Evolutionary conservation across 306 rosid species (phyloP).

Genomic region (Trifolium dubium): DNA sequence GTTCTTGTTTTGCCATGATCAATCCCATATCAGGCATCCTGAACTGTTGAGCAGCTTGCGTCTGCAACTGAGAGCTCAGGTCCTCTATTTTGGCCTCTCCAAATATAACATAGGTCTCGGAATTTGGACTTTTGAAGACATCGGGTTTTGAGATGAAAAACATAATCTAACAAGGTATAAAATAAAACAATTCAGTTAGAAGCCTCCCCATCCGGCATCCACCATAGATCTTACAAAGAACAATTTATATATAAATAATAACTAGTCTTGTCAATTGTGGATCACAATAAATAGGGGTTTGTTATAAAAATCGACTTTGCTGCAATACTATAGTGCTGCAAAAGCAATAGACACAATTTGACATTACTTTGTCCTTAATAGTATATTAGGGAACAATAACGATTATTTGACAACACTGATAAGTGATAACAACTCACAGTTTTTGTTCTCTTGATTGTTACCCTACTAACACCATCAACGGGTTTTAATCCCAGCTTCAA

Average conservation of each 20-base stretch:
- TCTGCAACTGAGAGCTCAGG: constrained; percentile 87
- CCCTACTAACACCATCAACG: constrained; percentile 83
- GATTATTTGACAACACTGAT: not conserved
- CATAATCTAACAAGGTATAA: constrained; percentile 55
- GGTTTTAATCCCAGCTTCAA: constrained; percentile 91
- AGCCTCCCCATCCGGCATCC: not conserved
- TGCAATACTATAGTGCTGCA: not conserved
- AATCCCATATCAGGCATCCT: constrained; percentile 80
- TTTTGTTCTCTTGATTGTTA: constrained; percentile 90
- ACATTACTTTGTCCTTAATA: not conserved
- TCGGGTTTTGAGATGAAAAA: constrained; percentile 92
- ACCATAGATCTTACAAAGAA: not conserved
- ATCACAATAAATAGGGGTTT: not conserved
- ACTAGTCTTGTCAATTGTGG: not conserved
- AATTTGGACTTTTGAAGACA: constrained; percentile 87
- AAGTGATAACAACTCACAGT: constrained; percentile 47
- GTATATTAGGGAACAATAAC: not conserved
- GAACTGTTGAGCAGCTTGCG: constrained; percentile 91
- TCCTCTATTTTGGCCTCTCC: constrained; percentile 94
- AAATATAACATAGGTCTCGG: constrained; percentile 79
- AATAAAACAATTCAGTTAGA: constrained; percentile 27
- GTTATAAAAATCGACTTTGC: not conserved
- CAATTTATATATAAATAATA: not conserved
- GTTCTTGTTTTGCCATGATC: constrained; percentile 61
- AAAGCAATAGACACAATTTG: not conserved